phyloP scores from a whole-genome alignment of 768 basidiomycete genomes.

The Suillus alpinus region DNA sequence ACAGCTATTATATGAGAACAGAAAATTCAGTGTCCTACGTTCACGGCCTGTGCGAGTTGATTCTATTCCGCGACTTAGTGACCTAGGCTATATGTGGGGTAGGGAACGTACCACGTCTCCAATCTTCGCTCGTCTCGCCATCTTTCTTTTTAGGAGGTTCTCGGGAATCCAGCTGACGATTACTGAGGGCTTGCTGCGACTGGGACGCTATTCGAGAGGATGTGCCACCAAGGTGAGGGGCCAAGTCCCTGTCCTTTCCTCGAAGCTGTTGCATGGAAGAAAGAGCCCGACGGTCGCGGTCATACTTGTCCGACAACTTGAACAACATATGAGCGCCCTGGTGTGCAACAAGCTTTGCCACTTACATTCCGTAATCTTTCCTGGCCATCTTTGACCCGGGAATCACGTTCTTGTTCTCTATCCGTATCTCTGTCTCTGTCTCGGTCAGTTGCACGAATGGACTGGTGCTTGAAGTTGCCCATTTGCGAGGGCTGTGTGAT shows the following conservation, averaged over 20 bases:
- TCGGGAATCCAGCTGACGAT: slow-evolving; percentile 56
- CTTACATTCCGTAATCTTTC: slow-evolving; percentile 75
- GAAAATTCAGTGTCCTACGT: slow-evolving; percentile 39
- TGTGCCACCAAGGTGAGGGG: slow-evolving; percentile 53
- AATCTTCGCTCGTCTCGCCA: slow-evolving; percentile 77
- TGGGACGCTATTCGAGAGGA: slow-evolving; percentile 41
- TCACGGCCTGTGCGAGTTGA: slow-evolving; percentile 53
- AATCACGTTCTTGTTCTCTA: slow-evolving; percentile 50
- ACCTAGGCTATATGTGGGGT: slow-evolving; percentile 10
- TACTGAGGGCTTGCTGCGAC: slow-evolving; percentile 31
- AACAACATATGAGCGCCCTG: slow-evolving; percentile 1
- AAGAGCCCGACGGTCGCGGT: slow-evolving; percentile 71
- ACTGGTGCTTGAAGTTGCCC: slow-evolving; percentile 92
- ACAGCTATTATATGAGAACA: background rate
- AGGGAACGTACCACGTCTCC: slow-evolving; percentile 69
- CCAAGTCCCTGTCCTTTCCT: slow-evolving; percentile 64
- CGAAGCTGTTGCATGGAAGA: slow-evolving; percentile 47
- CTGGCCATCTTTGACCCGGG: slow-evolving; percentile 72
- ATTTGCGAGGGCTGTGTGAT: slow-evolving; percentile 85
- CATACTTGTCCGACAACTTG: slow-evolving; percentile 85
- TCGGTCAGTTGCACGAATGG: slow-evolving; percentile 65
- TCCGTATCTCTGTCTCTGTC: slow-evolving; percentile 47
- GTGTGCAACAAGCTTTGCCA: slow-evolving; percentile 8
- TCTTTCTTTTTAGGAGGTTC: slow-evolving; percentile 65
- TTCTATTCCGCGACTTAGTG: slow-evolving; percentile 40